Percentiles rank a stretch among this genome's conserved stretches.
These are phyloP conservation scores for Candida ponderosae DNA, from an alignment of 805 yeast genomes.

Conservation along the genomic window DNA sequence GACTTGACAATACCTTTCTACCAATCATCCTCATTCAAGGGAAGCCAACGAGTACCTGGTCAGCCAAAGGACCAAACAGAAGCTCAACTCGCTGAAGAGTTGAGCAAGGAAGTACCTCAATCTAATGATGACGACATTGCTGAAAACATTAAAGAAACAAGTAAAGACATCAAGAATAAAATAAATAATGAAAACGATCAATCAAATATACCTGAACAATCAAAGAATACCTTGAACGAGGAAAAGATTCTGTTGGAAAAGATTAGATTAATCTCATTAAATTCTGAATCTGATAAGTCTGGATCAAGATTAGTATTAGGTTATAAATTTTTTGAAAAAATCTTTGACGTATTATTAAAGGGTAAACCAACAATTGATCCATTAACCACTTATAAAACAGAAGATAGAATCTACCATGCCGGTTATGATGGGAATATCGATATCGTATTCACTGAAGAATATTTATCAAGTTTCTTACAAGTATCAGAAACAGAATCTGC, in stretches of 20 bases:
- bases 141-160: too few relatives aligned
- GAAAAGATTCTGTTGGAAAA: constrained; percentile 5
- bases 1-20: constrained; percentile 19
- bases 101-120: too few relatives aligned
- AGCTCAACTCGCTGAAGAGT: too few relatives aligned
- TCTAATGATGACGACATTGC: too few relatives aligned
- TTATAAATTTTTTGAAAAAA: constrained; percentile 32
- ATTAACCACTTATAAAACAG: constrained; percentile 35
- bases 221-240: too few relatives aligned
- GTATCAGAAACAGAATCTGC: constrained; percentile 33
- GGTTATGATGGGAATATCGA: constrained; percentile 34
- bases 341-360: constrained; percentile 32
- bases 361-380: constrained; percentile 38
- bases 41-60: not conserved
- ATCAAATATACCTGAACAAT: too few relatives aligned
- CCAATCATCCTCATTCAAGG: constrained; percentile 12
- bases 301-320: constrained; percentile 27
- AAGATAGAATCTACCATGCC: constrained; percentile 45
- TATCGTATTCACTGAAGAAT: constrained; percentile 44
- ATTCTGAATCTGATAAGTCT: constrained; percentile 22
- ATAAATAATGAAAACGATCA: too few relatives aligned
- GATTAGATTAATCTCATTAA: constrained; percentile 15
- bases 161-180: too few relatives aligned
- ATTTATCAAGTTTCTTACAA: constrained; percentile 40
- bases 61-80: too few relatives aligned